These are phyloP conservation scores for Camellia sinensis DNA, from an alignment of 148 eudicot genomes.

Conservation along the genomic window DNA sequence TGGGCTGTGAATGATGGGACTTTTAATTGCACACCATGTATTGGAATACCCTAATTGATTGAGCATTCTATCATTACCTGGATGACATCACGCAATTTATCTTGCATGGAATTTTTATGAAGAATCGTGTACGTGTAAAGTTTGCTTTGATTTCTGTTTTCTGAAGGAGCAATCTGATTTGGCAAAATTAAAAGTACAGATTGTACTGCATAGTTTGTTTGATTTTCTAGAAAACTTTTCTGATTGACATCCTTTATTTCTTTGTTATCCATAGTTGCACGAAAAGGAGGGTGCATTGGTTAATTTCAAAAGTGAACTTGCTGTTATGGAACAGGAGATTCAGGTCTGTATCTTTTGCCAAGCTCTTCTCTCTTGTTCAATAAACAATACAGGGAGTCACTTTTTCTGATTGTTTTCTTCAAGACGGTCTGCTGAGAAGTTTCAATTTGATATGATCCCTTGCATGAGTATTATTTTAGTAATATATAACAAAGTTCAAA, in stretches of 20 bases:
- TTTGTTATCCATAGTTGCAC: conserved; percentile 47
- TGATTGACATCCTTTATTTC: neutral
- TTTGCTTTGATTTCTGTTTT: neutral
- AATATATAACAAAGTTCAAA: neutral
- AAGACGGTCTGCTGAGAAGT: neutral
- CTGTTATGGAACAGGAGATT: conserved; percentile 67
- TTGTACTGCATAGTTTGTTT: conserved; percentile 7
- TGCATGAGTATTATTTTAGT: neutral
- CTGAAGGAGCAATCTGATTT: neutral
- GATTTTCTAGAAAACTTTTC: neutral
- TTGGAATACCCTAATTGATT: neutral
- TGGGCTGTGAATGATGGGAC: neutral
- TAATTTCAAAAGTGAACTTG: conserved; percentile 77
- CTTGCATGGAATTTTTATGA: neutral
- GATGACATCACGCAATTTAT: conserved; percentile 6
- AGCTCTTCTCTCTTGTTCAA: conserved; percentile 1
- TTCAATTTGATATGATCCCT: neutral
- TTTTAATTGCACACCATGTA: neutral
- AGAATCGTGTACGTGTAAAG: neutral
- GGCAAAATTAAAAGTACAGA: neutral
- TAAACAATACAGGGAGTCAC: neutral
- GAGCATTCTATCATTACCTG: conserved; percentile 1
- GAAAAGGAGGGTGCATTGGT: conserved; percentile 61
- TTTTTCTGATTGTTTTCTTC: neutral
- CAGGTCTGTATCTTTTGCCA: conserved; percentile 44